phyloP scores from a whole-genome alignment of 208 protist genomes.

The Crithidia bombi region DNA sequence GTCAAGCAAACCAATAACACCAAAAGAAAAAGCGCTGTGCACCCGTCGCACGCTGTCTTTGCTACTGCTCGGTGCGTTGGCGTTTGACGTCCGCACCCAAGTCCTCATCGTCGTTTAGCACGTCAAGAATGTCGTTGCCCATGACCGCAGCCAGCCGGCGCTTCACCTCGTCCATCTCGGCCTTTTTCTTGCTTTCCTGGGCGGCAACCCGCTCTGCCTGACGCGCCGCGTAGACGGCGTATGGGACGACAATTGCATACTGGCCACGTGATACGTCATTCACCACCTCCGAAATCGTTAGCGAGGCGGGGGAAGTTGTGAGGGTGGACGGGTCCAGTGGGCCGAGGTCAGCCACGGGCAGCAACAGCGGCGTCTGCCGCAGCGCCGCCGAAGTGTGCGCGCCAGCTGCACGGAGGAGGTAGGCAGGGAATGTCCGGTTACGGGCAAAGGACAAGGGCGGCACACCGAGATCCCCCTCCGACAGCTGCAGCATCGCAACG shows the following conservation, averaged over 20 bases:
- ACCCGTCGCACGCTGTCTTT: no score
- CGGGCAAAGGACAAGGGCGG: conserved; percentile 13
- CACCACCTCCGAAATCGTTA: conserved; percentile 60
- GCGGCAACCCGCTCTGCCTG: conserved; percentile 35
- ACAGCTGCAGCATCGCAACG: conserved; percentile 42
- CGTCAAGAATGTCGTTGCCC: conserved; percentile 32
- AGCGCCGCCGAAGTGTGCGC: conserved; percentile 16
- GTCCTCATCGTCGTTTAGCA: conserved; percentile 25
- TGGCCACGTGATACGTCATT: conserved; percentile 44
- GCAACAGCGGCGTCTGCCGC: conserved; percentile 30
- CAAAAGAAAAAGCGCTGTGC: not conserved
- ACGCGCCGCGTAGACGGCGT: conserved; percentile 40
- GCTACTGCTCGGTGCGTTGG: conserved; percentile 23
- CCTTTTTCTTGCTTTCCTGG: conserved; percentile 24
- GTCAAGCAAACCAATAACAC: not conserved
- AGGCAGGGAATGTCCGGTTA: conserved; percentile 44
- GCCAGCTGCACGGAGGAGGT: conserved; percentile 47
- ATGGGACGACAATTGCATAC: conserved; percentile 52
- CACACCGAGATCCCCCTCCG: conserved; percentile 43
- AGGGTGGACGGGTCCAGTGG: conserved; percentile 28
- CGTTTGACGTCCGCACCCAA: conserved; percentile 7
- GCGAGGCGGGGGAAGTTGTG: conserved; percentile 40
- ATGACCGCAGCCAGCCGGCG: conserved; percentile 45
- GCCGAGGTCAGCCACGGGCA: conserved; percentile 28
- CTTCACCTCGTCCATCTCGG: conserved; percentile 53